These are phyloP conservation scores for Amyloporia xantha DNA, from an alignment of 768 basidiomycete genomes.

Conservation along the genomic window DNA sequence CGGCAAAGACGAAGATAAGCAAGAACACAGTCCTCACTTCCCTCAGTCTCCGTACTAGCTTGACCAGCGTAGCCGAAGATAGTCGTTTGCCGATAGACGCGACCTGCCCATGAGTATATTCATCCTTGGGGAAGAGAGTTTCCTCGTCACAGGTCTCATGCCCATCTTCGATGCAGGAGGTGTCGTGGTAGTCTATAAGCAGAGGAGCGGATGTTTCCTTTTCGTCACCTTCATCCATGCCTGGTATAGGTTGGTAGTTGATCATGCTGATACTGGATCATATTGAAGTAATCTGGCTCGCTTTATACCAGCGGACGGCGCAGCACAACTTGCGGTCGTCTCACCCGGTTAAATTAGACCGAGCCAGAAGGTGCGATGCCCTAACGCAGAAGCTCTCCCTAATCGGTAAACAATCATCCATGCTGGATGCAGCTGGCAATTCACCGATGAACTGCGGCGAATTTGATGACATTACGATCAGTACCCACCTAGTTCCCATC, in stretches of 20 bases:
- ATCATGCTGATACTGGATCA: background rate
- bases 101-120: background rate
- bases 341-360: background rate
- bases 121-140: background rate
- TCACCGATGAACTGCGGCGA: no score
- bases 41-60: no score
- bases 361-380: no score
- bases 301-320: background rate
- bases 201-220: background rate
- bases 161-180: conserved; percentile 1
- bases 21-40: no score
- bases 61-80: no score
- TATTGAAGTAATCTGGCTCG: background rate
- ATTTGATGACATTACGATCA: no score
- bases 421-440: no score
- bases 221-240: background rate
- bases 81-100: no score
- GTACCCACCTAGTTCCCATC: no score
- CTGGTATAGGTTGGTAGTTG: no score
- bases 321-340: background rate
- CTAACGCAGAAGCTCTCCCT: no score
- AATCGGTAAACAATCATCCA: no score
- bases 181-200: background rate
- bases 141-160: background rate
- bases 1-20: background rate